phyloP scores from a whole-genome alignment of 768 basidiomycete genomes.

The Cantharellus anzutake region DNA sequence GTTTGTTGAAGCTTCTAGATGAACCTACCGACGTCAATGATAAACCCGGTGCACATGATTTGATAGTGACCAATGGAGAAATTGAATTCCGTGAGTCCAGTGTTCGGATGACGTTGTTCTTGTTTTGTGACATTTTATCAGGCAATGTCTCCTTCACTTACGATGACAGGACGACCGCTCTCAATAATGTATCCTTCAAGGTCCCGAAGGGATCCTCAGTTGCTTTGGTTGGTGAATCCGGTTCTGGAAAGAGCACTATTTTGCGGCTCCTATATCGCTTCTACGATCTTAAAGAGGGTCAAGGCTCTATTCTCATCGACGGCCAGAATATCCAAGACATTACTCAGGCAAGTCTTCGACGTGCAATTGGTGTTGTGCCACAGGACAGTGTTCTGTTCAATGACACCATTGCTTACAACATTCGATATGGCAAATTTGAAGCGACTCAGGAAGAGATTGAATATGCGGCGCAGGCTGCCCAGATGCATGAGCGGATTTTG shows the following conservation, averaged over 20 bases:
- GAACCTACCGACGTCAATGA: slow-evolving; percentile 76
- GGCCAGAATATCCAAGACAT: slow-evolving; percentile 77
- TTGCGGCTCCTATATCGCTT: slow-evolving; percentile 80
- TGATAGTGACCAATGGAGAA: slow-evolving; percentile 52
- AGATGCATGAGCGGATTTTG: slow-evolving; percentile 74
- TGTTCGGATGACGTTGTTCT: neutral
- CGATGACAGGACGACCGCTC: slow-evolving; percentile 45
- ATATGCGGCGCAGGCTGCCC: slow-evolving; percentile 58
- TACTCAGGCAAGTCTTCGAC: slow-evolving; percentile 60
- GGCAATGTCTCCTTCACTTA: slow-evolving; percentile 82
- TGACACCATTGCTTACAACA: slow-evolving; percentile 50
- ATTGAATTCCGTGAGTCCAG: slow-evolving; percentile 63
- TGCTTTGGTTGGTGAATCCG: slow-evolving; percentile 74
- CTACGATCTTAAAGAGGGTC: slow-evolving; percentile 69
- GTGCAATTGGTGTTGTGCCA: slow-evolving; percentile 78
- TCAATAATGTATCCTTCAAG: slow-evolving; percentile 69
- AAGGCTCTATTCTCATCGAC: slow-evolving; percentile 66
- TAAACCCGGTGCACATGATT: slow-evolving; percentile 50
- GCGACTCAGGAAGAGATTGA: slow-evolving; percentile 56
- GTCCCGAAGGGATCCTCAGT: slow-evolving; percentile 76
- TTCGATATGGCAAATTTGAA: slow-evolving; percentile 65
- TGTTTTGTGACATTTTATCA: slow-evolving; percentile 13
- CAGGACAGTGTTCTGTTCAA: slow-evolving; percentile 60
- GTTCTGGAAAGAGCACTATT: slow-evolving; percentile 68
- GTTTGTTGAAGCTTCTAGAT: slow-evolving; percentile 57